Evolutionary conservation across 768 basidiomycete species (phyloP), one percentile per base, ranked within the genome.

Genomic region (Saitozyma sp.): DNA sequence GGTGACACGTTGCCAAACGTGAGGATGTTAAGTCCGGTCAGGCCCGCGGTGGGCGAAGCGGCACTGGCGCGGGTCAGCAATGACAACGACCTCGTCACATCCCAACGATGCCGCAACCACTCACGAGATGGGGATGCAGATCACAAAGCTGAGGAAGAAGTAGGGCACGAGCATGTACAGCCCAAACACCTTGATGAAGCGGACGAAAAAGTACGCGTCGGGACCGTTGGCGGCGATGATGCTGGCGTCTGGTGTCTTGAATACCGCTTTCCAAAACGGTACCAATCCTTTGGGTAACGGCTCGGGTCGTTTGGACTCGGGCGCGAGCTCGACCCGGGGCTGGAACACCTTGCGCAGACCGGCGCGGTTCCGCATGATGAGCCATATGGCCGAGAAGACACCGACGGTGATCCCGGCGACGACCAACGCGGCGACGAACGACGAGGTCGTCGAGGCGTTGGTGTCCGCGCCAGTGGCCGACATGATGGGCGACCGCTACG

Each of bases 161-260:
- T 79, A 79, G 41, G 80, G 80, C 20, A 79, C 52, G 40, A 80
- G 63, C 68, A 80, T 75, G 52, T 77, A 66, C 54, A 79, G 56
- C 8, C 78, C 76, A 57, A 80, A 76, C 53, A 80, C 67, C 57
- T 77, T 79, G 56, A 76, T 46, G 66, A 72, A 80, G 50, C 76
- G 65, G 9, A 79, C 53, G 58, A 76, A 79, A 59, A 78, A 69
- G 66, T 80, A 80, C 16, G 80, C 78, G 58, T 80, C 80, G 43
- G 68, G 68, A 50, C 80, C 79, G 54, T 80, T 79, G 49, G 70
- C 68, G 9, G 66, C 50, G 58, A 78, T 75, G 56, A 80, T 64
- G 14, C 72, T 53, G 19, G 55, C 58, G 54, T 77, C 73, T 8
- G 68, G 73, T 9, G 63, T 59, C 2, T 43, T 57, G 37, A 76